Percentiles rank a stretch among this genome's conserved stretches.
Evolutionary conservation across 768 basidiomycete genomes (phyloP).

Genomic region (Amanita pallidorosea): DNA sequence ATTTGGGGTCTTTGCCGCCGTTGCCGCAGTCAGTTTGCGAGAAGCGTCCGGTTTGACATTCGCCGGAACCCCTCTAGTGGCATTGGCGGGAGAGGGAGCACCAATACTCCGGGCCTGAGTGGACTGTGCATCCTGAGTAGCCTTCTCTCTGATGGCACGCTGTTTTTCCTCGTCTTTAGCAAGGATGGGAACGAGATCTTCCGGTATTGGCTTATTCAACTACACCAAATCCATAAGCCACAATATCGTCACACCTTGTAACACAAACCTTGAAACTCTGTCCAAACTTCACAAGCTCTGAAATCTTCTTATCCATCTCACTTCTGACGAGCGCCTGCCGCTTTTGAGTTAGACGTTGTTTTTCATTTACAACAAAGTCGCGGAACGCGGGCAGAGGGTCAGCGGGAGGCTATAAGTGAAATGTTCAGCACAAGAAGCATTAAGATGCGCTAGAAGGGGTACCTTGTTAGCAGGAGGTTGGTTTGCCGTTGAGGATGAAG

Average conservation of each 20-base stretch:
- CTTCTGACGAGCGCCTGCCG: slow-evolving; percentile 80
- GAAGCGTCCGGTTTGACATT: slow-evolving; percentile 22
- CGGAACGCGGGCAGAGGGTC: slow-evolving; percentile 81
- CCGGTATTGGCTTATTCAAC: slow-evolving; percentile 93
- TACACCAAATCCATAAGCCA: slow-evolving; percentile 17
- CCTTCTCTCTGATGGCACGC: slow-evolving; percentile 70
- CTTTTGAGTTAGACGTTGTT: slow-evolving; percentile 84
- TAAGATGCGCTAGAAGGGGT: slow-evolving; percentile 7
- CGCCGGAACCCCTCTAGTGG: slow-evolving; percentile 30
- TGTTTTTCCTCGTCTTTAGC: slow-evolving; percentile 94
- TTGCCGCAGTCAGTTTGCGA: slow-evolving; percentile 16
- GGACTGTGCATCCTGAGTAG: slow-evolving; percentile 56
- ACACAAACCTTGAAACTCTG: slow-evolving; percentile 80
- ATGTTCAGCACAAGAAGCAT: slow-evolving; percentile 6
- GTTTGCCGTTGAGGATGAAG: neutral
- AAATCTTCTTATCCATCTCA: slow-evolving; percentile 91
- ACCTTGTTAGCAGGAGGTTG: slow-evolving; percentile 36
- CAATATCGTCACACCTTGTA: neutral
- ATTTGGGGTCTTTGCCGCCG: slow-evolving; percentile 12
- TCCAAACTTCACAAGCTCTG: slow-evolving; percentile 89
- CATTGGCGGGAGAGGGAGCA: slow-evolving; percentile 39
- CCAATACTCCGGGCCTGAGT: slow-evolving; percentile 62
- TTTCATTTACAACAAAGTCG: slow-evolving; percentile 88
- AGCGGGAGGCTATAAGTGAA: slow-evolving; percentile 41
- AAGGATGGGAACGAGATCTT: slow-evolving; percentile 85